Evolutionary conservation across 257 asterid genomes (phyloP), one percentile per base, ranked within the genome.

Genomic region (Nicotiana tabacum): DNA sequence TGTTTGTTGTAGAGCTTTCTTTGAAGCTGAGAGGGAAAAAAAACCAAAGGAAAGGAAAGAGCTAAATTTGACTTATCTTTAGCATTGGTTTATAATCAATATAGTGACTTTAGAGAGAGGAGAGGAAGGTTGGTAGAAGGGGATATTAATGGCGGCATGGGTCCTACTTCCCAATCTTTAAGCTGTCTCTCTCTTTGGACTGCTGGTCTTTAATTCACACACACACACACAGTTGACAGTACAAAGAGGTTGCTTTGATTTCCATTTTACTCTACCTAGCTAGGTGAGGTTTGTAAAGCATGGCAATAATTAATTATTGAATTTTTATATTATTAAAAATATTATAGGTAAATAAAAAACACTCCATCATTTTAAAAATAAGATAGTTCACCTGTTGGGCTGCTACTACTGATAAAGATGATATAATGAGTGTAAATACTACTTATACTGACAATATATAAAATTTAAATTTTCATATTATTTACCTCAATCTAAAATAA

Each of bases 61-160:
- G 61, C 74, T 48, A 58, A 66, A 53, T 64, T 81, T 81, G 83
- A 66, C 83, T 81, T 29, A 81, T 48, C 56, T 66, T 66, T 11
- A 9, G 66, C 48, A 27, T 27, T 58, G 30, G 53, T 48, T 81
- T 61, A 77, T 11, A 32, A 58, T 69, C 29, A 33, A 53, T 77
- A 57, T 62, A 30, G 85, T 67, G 13, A 35, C 57, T 16, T 24
- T n/a, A 69, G 57, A 33, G 53, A 66, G 39, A n/a, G 77, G 6
- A 70, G 86, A 43, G 69, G 64, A 72, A 79, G 67, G 82, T 83
- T 66, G 80, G 83, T 16, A 67, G 78, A 61, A 82, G 58, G 32
- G 18, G 66, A 65, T 68, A 78, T 86, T 86, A 86, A 86, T 79
- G 84, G 84, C 82, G 80, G 82, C 74, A 24, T 74, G 82, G 82